Percentiles rank a stretch among this genome's conserved stretches.
Conservation (phyloP, 805 yeast species). For the Metschnikowia dekortorum region DNA sequence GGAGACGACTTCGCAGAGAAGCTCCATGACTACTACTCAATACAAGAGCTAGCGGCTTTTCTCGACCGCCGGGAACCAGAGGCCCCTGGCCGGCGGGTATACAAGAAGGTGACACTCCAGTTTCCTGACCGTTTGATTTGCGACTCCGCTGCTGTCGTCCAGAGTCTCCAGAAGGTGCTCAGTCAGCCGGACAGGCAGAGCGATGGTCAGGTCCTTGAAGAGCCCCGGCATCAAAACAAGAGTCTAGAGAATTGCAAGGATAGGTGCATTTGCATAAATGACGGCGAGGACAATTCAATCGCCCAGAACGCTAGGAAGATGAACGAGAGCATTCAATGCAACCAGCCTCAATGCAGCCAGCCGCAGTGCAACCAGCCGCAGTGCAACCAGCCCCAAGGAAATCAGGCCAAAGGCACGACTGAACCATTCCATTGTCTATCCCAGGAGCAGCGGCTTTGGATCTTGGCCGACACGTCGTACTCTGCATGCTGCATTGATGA, state of each 20-base stretch:
- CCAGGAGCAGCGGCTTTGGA: slow-evolving; percentile 51
- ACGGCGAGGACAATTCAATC: no score
- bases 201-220: neutral
- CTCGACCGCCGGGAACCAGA: slow-evolving; percentile 27
- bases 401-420: neutral
- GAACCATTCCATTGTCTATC: neutral
- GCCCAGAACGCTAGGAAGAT: no score
- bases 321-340: no score
- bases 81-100: slow-evolving; percentile 22
- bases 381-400: neutral
- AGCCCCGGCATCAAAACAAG: no score
- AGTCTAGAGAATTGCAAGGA: neutral
- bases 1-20: slow-evolving; percentile 24
- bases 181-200: neutral
- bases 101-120: slow-evolving; percentile 68
- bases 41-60: slow-evolving; percentile 43
- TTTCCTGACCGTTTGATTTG: slow-evolving; percentile 80
- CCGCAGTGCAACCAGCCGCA: no score
- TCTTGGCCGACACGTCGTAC: slow-evolving; percentile 92
- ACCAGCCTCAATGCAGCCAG: no score
- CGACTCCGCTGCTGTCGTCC: slow-evolving; percentile 72
- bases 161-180: slow-evolving; percentile 43
- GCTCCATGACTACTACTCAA: slow-evolving; percentile 50
- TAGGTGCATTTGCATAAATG: neutral
- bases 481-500: slow-evolving; percentile 96